Percentiles rank a stretch among this genome's conserved stretches.
Evolutionary conservation across 306 rosid species (phyloP).

Genomic region (Castanopsis chinensis): DNA sequence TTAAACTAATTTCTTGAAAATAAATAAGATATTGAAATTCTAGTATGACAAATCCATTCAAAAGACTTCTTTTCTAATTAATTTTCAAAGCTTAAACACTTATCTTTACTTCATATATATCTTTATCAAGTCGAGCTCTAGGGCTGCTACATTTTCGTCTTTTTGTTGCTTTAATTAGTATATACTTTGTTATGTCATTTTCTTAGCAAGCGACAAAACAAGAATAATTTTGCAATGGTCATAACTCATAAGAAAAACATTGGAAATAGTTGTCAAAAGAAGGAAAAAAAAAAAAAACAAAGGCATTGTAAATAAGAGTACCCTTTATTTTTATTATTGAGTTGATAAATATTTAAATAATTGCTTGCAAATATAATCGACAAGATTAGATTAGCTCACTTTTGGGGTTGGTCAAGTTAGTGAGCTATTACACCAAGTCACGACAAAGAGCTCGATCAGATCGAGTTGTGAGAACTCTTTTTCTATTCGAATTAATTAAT

Average conservation of each 20-base stretch:
- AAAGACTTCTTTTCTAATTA: no score
- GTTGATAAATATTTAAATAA: conserved; percentile 4
- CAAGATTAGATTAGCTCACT: conserved; percentile 36
- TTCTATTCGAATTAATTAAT: conserved; percentile 15
- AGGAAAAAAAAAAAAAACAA: conserved; percentile 21
- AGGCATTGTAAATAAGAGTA: conserved; percentile 11
- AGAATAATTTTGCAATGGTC: neutral
- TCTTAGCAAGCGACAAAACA: conserved; percentile 29
- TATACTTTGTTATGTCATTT: conserved; percentile 31
- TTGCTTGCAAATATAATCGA: conserved; percentile 6
- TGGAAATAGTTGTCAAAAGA: no score
- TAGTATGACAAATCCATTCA: no score
- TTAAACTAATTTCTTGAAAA: no score
- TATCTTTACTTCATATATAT: conserved; percentile 16
- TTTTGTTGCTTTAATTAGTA: conserved; percentile 26
- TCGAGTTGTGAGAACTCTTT: conserved; percentile 41
- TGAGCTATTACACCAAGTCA: conserved; percentile 20
- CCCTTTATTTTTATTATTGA: conserved; percentile 42
- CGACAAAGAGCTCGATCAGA: conserved; percentile 44
- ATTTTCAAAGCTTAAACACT: conserved; percentile 27
- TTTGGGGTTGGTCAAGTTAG: conserved; percentile 27
- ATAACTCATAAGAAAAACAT: no score
- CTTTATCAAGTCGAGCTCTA: conserved; percentile 24
- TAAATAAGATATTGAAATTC: no score
- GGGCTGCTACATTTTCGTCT: conserved; percentile 27